Conservation (phyloP, 2,329 filamentous ascomycete species). For the Bipolaris oryzae region DNA sequence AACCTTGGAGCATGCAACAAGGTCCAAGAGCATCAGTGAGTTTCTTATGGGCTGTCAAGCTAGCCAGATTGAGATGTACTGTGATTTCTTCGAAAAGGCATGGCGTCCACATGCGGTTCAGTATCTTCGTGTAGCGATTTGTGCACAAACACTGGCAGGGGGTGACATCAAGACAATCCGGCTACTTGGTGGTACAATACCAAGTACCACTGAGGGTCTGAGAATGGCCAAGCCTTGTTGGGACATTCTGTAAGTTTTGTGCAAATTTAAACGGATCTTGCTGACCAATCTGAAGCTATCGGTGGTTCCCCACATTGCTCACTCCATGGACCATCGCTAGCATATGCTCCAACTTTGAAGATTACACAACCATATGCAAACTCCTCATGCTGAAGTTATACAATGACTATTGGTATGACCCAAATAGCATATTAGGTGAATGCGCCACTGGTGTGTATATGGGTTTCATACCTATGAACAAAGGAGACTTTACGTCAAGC, state of each 20-base stretch:
- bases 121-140: conserved; percentile 37
- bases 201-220: conserved; percentile 31
- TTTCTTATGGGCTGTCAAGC: conserved; percentile 34
- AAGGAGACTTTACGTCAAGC: conserved; percentile 21
- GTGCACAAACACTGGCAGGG: conserved; percentile 34
- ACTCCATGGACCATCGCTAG: conserved; percentile 34
- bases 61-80: conserved; percentile 36
- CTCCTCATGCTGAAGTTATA: conserved; percentile 35
- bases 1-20: conserved; percentile 29
- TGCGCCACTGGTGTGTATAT: conserved; percentile 34
- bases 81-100: conserved; percentile 40
- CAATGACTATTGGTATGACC: conserved; percentile 35
- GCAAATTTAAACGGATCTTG: too few species aligned
- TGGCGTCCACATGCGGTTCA: conserved; percentile 38
- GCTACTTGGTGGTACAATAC: conserved; percentile 33
- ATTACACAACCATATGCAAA: conserved; percentile 37
- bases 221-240: conserved; percentile 38
- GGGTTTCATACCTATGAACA: conserved; percentile 34
- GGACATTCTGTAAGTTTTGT: conserved; percentile 32
- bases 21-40: conserved; percentile 29
- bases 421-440: conserved; percentile 23
- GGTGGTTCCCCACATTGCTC: conserved; percentile 36
- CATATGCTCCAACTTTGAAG: conserved; percentile 41
- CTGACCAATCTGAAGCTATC: too few species aligned
- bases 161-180: conserved; percentile 32